Evolutionary conservation across 2,329 filamentous ascomycete genomes (phyloP), one percentile per base, ranked within the genome.

Genomic region (Westerdykella ornata): DNA sequence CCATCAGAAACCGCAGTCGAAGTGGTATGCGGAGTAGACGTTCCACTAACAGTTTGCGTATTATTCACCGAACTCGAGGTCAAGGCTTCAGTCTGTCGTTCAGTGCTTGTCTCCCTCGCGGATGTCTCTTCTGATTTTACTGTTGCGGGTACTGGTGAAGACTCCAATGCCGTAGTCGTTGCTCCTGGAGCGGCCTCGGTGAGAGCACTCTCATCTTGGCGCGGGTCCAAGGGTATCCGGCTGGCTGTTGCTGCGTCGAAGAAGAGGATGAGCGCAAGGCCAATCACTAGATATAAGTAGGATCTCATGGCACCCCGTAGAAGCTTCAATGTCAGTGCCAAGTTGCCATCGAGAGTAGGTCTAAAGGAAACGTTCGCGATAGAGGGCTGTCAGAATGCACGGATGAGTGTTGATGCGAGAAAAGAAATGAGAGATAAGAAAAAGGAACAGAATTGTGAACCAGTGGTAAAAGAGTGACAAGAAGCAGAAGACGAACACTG

Each of bases 321-420:
- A 33, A 37, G 41, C 22, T 46, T 53, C 49, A 58, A 34, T 32
- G 40, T 34, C 26, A 35, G 33, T 35, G 28, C 41, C 33, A 44
- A 43, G 45, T 41, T 46, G 49, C 55, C 60, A 63, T 64, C 39
- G 44, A 48, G 51, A 51, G 53, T 51, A 30, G 44, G 49, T 54
- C 48, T 47, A 20, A 30, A 19, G n/a, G n/a, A 18, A 28, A 20
- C 20, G 33, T 31, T 15, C 34, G 30, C 7, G 28, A 13, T 36
- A 34, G 39, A 35, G 31, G 34, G 31, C 22, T 26, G 22, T 19
- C 36, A 9, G 30, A 47, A 45, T 31, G 39, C 33, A 30, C 40
- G 18, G 30, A 48, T 36, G 38, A 14, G 44, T 22, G 32, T 43
- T 47, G 49, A 54, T 37, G 46, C 37, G 34, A 8, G 46, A 29